These are phyloP conservation scores for Ophiostoma novo-ulmi DNA, from an alignment of 2,329 filamentous ascomycete genomes.

Conservation along the genomic window DNA sequence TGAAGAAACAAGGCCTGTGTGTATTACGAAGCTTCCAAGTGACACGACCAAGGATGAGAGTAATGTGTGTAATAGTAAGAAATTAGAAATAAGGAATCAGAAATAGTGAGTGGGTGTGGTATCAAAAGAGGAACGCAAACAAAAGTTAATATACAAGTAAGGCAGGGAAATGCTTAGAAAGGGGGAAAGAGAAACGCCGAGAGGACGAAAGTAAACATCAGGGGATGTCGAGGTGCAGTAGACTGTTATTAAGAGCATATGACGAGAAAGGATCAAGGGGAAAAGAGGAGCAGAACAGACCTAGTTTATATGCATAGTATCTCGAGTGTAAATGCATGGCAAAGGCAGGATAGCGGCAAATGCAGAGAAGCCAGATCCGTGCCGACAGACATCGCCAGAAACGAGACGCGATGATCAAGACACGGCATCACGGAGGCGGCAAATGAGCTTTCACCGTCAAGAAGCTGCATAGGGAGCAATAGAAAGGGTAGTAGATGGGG, in stretches of 20 bases:
- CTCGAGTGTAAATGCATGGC: too few relatives aligned
- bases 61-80: background rate
- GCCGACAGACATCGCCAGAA: background rate
- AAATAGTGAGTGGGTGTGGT: background rate
- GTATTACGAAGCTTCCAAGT: background rate
- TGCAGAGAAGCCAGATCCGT: background rate
- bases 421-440: conserved; percentile 4
- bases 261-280: background rate
- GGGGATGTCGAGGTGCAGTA: background rate
- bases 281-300: background rate
- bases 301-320: background rate
- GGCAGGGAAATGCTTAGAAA: background rate
- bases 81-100: background rate
- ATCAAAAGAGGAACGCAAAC: background rate
- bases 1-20: background rate
- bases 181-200: conserved; percentile 3
- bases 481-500: background rate
- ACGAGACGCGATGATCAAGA: background rate
- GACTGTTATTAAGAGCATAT: background rate
- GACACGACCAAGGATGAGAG: background rate
- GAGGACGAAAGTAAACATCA: background rate
- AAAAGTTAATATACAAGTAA: background rate
- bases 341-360: background rate
- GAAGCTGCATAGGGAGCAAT: background rate
- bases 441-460: background rate